Evolutionary conservation across 768 basidiomycete genomes (phyloP).

Genomic region (Tubosaeta sp.): DNA sequence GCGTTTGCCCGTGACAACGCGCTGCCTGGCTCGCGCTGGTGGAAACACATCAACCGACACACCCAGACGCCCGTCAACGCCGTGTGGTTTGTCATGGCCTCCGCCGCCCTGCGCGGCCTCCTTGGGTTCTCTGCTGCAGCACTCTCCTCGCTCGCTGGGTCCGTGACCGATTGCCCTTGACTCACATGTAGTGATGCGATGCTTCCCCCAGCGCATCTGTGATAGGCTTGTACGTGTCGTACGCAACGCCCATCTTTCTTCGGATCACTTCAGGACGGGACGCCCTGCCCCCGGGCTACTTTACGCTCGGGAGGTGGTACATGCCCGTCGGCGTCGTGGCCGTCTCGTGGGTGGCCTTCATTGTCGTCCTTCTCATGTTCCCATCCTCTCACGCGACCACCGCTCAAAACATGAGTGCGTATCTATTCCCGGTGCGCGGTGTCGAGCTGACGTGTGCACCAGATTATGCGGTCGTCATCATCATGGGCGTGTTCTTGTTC

Average conservation of each 20-base stretch:
- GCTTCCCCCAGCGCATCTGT: constrained; percentile 50
- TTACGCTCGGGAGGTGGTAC: constrained; percentile 58
- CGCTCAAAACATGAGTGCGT: constrained; percentile 54
- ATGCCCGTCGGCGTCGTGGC: constrained; percentile 57
- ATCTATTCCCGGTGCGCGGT: background rate
- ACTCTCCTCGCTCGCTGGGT: constrained; percentile 66
- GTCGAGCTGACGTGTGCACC: background rate
- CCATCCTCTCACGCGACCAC: constrained; percentile 40
- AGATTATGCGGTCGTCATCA: constrained; percentile 70
- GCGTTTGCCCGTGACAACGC: constrained; percentile 74
- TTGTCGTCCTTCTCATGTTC: constrained; percentile 56
- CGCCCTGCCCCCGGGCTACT: constrained; percentile 55
- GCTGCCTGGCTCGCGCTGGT: constrained; percentile 65
- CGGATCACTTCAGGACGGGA: constrained; percentile 65
- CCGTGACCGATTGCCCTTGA: constrained; percentile 10
- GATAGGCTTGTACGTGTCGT: constrained; percentile 64
- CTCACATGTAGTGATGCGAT: background rate
- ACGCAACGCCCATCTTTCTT: constrained; percentile 64
- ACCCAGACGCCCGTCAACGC: constrained; percentile 73
- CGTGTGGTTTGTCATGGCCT: constrained; percentile 66
- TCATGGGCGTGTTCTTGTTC: constrained; percentile 61
- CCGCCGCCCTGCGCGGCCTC: constrained; percentile 54
- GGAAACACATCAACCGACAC: constrained; percentile 55
- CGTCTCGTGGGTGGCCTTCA: constrained; percentile 63
- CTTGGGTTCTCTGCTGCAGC: constrained; percentile 64